A percentile compares a stretch with the other conserved stretches of the same genome.
phyloP scores from a whole-genome alignment of 306 rosid species.

The Prunus kanzakura region DNA sequence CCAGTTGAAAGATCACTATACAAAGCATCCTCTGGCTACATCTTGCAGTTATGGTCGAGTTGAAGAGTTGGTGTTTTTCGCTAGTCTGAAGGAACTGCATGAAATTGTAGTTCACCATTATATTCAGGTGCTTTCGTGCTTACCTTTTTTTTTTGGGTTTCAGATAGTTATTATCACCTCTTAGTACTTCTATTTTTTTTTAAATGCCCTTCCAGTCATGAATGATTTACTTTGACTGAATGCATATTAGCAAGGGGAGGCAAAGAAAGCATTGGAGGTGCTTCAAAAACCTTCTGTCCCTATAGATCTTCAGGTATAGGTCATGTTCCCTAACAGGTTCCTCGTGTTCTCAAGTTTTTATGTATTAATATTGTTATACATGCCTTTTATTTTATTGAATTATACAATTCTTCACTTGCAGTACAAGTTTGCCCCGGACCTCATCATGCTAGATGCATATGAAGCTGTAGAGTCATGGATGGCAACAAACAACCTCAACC shows the following conservation, averaged over 20 bases:
- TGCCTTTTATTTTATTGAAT: not conserved
- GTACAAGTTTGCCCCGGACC: slow-evolving; percentile 98
- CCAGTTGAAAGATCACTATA: slow-evolving; percentile 19
- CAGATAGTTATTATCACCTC: not conserved
- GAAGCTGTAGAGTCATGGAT: slow-evolving; percentile 99
- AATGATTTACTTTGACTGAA: not conserved
- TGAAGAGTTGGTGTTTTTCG: slow-evolving; percentile 93
- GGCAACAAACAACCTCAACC: slow-evolving; percentile 82
- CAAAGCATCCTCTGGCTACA: slow-evolving; percentile 25
- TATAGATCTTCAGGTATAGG: slow-evolving; percentile 77
- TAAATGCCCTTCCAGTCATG: not conserved
- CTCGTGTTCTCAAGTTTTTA: not conserved
- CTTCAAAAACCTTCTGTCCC: slow-evolving; percentile 83
- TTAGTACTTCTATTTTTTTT: not conserved
- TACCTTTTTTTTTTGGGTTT: not conserved
- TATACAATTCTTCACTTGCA: slow-evolving; percentile 32
- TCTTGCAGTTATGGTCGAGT: slow-evolving; percentile 89
- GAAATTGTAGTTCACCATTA: slow-evolving; percentile 93
- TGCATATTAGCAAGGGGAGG: slow-evolving; percentile 81
- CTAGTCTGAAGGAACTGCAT: slow-evolving; percentile 85
- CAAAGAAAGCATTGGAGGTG: slow-evolving; percentile 90
- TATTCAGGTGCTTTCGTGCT: slow-evolving; percentile 67
- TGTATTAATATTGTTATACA: not conserved
- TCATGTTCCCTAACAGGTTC: slow-evolving; percentile 12
- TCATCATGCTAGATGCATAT: slow-evolving; percentile 93